Evolutionary conservation across 1,139 yeast species (phyloP).

Genomic region (Blastobotrys niveus): DNA sequence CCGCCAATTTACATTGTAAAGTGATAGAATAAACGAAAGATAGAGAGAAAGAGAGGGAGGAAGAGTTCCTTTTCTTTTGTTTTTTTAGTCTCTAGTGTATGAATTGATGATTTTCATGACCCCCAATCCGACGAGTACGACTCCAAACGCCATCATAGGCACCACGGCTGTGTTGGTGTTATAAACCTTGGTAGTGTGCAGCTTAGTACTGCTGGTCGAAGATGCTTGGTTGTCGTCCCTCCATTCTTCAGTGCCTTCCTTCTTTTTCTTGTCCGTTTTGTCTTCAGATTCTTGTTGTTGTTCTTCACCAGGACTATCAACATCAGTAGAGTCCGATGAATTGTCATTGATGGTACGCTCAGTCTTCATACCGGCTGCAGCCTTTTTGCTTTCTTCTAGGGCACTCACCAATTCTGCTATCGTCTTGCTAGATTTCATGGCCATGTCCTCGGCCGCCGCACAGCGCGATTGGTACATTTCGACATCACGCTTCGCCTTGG

Average conservation of each 20-base stretch:
- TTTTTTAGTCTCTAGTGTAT: constrained; percentile 9
- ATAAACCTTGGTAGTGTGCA: background rate
- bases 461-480: constrained; percentile 20
- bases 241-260: background rate
- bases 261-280: background rate
- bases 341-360: background rate
- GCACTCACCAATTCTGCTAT: constrained; percentile 21
- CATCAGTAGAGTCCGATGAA: background rate
- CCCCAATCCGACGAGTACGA: constrained; percentile 26
- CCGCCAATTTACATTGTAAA: constrained; percentile 29
- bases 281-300: too few species aligned
- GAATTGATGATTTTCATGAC: constrained; percentile 26
- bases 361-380: background rate
- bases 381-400: constrained; percentile 13
- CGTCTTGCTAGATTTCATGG: constrained; percentile 18
- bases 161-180: background rate
- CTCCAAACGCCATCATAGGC: constrained; percentile 24
- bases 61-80: background rate
- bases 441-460: constrained; percentile 22
- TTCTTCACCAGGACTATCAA: too few species aligned
- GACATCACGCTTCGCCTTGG: constrained; percentile 17
- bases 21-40: background rate
- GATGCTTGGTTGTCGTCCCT: background rate
- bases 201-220: background rate
- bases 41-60: background rate